phyloP scores from a whole-genome alignment of 148 eudicot species.

The Vaccinium macrocarpon region DNA sequence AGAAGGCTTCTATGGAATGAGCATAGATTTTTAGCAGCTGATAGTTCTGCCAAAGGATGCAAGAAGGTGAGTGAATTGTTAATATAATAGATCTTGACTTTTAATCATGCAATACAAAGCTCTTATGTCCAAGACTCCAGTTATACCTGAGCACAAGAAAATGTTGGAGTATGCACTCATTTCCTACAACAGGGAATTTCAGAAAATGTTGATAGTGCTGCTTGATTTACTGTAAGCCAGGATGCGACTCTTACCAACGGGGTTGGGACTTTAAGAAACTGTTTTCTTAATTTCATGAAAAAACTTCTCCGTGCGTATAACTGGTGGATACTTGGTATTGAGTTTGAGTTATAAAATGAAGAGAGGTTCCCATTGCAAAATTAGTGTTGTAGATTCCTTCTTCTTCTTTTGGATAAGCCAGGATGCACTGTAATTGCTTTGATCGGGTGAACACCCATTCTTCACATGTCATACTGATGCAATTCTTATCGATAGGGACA shows the following conservation, averaged over 20 bases:
- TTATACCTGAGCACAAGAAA: background rate
- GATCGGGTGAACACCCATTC: background rate
- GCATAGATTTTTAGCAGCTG: constrained; percentile 52
- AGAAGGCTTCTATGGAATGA: constrained; percentile 79
- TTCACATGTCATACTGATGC: constrained; percentile 15
- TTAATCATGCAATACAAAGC: background rate
- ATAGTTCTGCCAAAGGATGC: constrained; percentile 30
- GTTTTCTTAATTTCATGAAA: background rate
- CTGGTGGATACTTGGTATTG: background rate
- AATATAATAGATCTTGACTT: background rate
- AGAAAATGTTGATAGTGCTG: background rate
- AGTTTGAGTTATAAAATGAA: background rate
- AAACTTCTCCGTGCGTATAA: background rate
- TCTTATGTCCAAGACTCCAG: background rate
- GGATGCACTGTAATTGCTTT: background rate
- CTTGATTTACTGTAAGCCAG: background rate
- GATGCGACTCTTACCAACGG: background rate
- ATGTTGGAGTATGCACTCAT: background rate
- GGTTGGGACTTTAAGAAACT: background rate
- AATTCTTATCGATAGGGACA: constrained; percentile 46
- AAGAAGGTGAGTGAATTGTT: constrained; percentile 27
- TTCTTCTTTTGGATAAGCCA: no score
- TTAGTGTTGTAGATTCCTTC: no score
- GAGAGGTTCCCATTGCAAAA: background rate
- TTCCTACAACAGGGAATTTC: background rate